A percentile compares a stretch with the other conserved stretches of the same genome.
Conservation (phyloP, 1,284 basidiomycete genomes). For the Tylopilus sp. region DNA sequence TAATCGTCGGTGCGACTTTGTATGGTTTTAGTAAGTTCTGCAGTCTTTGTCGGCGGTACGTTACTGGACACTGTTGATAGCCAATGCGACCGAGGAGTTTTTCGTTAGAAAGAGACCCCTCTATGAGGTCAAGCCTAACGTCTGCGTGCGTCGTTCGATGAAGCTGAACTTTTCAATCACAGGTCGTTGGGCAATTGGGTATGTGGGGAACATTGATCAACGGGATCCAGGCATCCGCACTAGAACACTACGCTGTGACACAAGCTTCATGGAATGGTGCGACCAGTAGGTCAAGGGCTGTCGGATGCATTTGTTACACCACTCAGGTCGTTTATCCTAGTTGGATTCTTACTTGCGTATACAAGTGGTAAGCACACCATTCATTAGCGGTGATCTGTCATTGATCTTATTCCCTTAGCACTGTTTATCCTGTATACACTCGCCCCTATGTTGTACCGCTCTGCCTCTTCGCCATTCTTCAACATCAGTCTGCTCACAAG, state of each 20-base stretch:
- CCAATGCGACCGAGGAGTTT: conserved; percentile 84
- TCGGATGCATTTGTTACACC: background rate
- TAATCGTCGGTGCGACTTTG: conserved; percentile 79
- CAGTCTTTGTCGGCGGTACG: background rate
- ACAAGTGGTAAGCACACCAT: conserved; percentile 45
- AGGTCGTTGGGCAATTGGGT: conserved; percentile 80
- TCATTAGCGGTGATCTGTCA: background rate
- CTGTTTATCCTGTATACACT: conserved; percentile 83
- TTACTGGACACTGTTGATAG: conserved; percentile 34
- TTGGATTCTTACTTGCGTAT: conserved; percentile 72
- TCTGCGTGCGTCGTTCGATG: conserved; percentile 1
- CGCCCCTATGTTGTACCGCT: conserved; percentile 79
- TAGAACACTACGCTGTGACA: conserved; percentile 69
- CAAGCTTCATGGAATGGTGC: conserved; percentile 66
- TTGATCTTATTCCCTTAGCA: conserved; percentile 39
- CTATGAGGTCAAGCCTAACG: conserved; percentile 54
- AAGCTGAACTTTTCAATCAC: background rate
- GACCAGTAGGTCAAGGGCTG: conserved; percentile 46
- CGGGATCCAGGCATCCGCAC: conserved; percentile 67
- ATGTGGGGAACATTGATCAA: conserved; percentile 81
- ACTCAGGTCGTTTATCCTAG: conserved; percentile 33
- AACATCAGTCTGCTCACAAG: conserved; percentile 79
- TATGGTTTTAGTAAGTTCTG: conserved; percentile 73
- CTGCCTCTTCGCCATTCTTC: conserved; percentile 79
- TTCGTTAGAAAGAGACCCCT: conserved; percentile 76